Percentiles rank a stretch among this genome's conserved stretches.
Conservation (phyloP, 345 rosid species). For the Melaleuca quinquenervia region DNA sequence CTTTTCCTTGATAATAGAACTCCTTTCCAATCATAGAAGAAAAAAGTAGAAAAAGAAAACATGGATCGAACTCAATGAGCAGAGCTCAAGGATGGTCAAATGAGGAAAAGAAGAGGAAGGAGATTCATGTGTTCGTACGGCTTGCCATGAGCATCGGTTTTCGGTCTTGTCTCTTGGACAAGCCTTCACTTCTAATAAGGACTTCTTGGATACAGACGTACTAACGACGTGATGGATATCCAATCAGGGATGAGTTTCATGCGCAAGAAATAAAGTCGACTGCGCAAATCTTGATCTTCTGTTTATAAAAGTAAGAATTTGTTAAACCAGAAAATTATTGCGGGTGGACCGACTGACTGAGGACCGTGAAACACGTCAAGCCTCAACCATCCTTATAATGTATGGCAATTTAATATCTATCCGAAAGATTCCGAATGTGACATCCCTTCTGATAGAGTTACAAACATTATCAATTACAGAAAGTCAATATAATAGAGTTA, state of each 20-base stretch:
- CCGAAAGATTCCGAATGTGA: fast-evolving
- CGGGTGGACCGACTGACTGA: neutral
- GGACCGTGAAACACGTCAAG: neutral
- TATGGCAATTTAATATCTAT: neutral
- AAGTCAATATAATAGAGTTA: neutral
- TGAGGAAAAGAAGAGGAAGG: neutral
- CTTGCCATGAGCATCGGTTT: neutral
- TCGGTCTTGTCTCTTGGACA: neutral
- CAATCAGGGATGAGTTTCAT: neutral
- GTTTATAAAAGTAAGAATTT: neutral
- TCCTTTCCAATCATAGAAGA: neutral
- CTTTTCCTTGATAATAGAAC: neutral
- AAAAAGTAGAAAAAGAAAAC: neutral
- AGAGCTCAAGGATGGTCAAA: neutral
- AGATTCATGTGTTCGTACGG: neutral
- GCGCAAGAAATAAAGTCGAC: neutral
- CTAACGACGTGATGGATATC: neutral
- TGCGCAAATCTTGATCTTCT: neutral
- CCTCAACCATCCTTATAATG: neutral
- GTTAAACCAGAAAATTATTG: neutral
- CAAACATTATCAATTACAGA: neutral
- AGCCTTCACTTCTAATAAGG: neutral
- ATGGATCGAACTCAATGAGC: neutral
- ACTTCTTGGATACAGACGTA: fast-evolving
- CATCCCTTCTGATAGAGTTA: neutral